These are phyloP conservation scores for Mimosa bimucronata DNA, from an alignment of 306 rosid species.

Conservation along the genomic window DNA sequence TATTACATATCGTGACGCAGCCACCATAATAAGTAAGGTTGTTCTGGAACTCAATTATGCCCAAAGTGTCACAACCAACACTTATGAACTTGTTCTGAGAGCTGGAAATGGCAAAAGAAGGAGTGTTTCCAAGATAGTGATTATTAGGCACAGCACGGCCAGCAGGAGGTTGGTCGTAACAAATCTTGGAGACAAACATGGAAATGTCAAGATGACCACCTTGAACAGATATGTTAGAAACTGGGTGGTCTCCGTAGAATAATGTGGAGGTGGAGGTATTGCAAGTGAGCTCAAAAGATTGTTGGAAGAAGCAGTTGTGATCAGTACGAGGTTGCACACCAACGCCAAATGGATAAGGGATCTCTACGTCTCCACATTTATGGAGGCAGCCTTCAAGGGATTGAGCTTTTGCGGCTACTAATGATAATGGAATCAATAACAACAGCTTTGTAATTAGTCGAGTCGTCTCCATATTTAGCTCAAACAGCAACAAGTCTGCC, in stretches of 20 bases:
- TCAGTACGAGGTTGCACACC: neutral
- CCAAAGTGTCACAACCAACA: constrained; percentile 34
- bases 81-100: constrained; percentile 22
- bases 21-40: neutral
- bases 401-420: neutral
- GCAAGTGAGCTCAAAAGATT: constrained; percentile 26
- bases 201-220: constrained; percentile 26
- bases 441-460: neutral
- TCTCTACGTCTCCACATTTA: constrained; percentile 37
- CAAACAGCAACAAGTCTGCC: too few species aligned
- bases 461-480: neutral
- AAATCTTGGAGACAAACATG: neutral
- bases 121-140: neutral
- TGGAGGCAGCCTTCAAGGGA: neutral
- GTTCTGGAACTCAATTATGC: constrained; percentile 3
- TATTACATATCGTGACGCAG: constrained; percentile 9
- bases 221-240: constrained; percentile 29
- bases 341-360: constrained; percentile 55
- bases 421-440: neutral
- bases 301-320: neutral
- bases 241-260: neutral
- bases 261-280: neutral
- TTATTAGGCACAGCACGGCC: neutral
- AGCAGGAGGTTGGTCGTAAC: neutral
- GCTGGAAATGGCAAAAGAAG: constrained; percentile 22